These are phyloP conservation scores for Nigrograna mackinnonii DNA, from an alignment of 2,329 filamentous ascomycete species.

Conservation along the genomic window DNA sequence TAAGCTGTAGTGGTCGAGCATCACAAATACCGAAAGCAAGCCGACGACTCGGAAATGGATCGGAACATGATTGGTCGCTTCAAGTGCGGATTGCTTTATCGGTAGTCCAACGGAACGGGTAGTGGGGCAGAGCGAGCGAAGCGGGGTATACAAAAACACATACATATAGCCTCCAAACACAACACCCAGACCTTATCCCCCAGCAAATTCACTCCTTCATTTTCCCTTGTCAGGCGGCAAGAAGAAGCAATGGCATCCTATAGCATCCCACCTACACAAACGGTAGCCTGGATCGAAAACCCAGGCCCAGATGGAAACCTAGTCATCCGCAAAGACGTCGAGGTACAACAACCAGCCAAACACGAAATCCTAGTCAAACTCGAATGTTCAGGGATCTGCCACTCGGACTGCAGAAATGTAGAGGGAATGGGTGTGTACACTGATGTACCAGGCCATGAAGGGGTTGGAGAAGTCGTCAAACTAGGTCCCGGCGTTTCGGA, in stretches of 20 bases:
- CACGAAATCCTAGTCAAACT: constrained; percentile 52
- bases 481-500: constrained; percentile 30
- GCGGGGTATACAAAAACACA: too few species aligned
- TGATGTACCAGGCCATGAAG: constrained; percentile 52
- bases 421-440: constrained; percentile 48
- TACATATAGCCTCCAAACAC: too few species aligned
- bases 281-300: constrained; percentile 40
- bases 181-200: too few species aligned
- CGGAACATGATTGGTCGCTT: too few species aligned
- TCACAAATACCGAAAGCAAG: too few species aligned
- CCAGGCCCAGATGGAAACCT: constrained; percentile 35
- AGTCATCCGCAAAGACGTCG: constrained; percentile 29
- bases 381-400: constrained; percentile 52
- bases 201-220: too few species aligned
- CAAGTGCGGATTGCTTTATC: too few species aligned
- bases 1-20: too few species aligned
- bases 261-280: constrained; percentile 34
- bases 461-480: constrained; percentile 47
- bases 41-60: too few species aligned
- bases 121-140: too few species aligned
- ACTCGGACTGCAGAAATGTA: constrained; percentile 53
- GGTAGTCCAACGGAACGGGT: too few species aligned
- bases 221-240: neutral
- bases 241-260: constrained; percentile 2
- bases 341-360: constrained; percentile 40